A percentile compares a stretch with the other conserved stretches of the same genome.
Conservation (phyloP, 2,329 filamentous ascomycete genomes). For the Fusarium pseudonygamai region DNA sequence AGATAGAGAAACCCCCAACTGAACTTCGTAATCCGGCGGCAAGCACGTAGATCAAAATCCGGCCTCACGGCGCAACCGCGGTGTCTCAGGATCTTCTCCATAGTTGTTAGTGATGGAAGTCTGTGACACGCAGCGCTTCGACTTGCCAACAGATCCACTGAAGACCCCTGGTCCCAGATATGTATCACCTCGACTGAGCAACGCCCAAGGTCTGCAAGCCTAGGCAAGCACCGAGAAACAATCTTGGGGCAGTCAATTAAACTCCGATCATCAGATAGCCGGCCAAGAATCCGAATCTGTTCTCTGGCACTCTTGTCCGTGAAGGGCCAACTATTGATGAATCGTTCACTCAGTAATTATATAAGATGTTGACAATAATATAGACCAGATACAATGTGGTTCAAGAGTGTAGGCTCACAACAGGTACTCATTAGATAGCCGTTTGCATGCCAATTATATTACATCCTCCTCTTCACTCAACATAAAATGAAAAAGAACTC, state of each 20-base stretch:
- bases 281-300: neutral
- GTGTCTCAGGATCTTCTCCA: slow-evolving; percentile 28
- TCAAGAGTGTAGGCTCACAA: neutral
- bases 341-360: neutral
- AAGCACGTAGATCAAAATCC: slow-evolving; percentile 24
- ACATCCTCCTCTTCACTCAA: neutral
- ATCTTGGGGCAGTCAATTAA: neutral
- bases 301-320: neutral
- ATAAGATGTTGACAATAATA: neutral
- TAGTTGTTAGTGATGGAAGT: slow-evolving; percentile 26
- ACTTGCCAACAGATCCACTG: slow-evolving; percentile 28
- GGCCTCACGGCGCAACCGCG: slow-evolving; percentile 35
- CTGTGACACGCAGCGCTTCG: slow-evolving; percentile 28
- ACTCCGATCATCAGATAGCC: slow-evolving; percentile 17
- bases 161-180: slow-evolving; percentile 5
- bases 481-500: neutral
- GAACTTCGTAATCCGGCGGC: neutral
- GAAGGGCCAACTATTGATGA: slow-evolving; percentile 10
- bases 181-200: slow-evolving; percentile 29
- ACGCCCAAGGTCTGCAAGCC: slow-evolving; percentile 16
- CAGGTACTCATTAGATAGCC: neutral
- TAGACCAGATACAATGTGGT: neutral
- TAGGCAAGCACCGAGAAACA: slow-evolving; percentile 1
- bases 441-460: neutral
- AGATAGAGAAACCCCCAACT: neutral